phyloP scores from a whole-genome alignment of 257 asterid species.

The Solanum piurae region DNA sequence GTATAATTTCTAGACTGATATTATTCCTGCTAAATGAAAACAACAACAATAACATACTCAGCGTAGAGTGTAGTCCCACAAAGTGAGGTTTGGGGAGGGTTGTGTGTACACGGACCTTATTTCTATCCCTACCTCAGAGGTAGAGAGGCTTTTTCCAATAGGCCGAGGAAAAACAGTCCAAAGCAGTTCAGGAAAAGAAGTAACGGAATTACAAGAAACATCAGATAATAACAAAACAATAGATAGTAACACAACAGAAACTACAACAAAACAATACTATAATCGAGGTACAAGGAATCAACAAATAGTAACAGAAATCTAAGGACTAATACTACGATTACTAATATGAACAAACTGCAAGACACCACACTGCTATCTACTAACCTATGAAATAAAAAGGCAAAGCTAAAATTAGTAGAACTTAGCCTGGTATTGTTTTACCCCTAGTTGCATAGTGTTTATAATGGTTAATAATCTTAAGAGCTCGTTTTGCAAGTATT shows the following conservation, averaged over 20 bases:
- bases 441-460: background rate
- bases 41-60: background rate
- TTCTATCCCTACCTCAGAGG: background rate
- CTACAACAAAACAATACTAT: background rate
- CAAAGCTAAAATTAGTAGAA: background rate
- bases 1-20: background rate
- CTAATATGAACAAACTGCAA: background rate
- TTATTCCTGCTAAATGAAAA: background rate
- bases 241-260: background rate
- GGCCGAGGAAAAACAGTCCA: background rate
- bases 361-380: background rate
- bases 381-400: background rate
- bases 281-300: background rate
- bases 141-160: background rate
- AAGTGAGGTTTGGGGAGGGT: background rate
- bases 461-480: background rate
- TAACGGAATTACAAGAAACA: background rate
- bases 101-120: background rate
- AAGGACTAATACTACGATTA: background rate
- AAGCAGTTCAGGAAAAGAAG: background rate
- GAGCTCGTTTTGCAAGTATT: background rate
- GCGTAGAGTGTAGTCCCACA: background rate
- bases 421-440: background rate
- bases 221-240: no score
- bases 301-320: background rate